Conservation (phyloP, 179 eudicot genomes). For the Heliamphora pulchella region DNA sequence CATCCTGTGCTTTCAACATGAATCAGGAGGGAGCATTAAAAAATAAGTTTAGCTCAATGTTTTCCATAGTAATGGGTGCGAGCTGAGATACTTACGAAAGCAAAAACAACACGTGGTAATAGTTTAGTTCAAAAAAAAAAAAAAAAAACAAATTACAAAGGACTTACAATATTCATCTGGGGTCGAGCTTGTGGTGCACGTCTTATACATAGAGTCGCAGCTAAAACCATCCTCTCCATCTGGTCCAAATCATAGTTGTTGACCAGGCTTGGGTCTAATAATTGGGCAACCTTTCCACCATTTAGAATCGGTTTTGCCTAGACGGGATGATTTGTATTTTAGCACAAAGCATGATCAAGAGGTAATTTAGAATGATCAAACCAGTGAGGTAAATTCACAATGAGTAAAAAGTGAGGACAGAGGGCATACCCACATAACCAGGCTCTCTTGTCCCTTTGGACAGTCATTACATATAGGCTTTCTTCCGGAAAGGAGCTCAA, state of each 20-base stretch:
- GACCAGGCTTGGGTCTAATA: constrained; percentile 62
- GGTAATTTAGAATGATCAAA: constrained; percentile 3
- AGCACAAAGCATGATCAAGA: constrained; percentile 3
- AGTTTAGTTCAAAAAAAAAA: background rate
- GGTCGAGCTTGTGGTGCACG: constrained; percentile 78
- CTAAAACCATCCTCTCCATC: constrained; percentile 79
- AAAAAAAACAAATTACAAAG: background rate
- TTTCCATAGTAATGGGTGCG: background rate
- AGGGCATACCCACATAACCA: constrained; percentile 81
- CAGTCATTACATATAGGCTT: constrained; percentile 61
- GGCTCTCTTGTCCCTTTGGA: constrained; percentile 77
- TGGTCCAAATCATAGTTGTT: constrained; percentile 43
- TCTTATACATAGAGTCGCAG: constrained; percentile 83
- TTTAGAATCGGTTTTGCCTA: constrained; percentile 79
- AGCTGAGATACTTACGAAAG: background rate
- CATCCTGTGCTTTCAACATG: background rate
- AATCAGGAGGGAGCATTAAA: background rate
- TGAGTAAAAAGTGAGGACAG: background rate
- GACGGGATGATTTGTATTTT: background rate
- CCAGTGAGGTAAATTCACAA: no score
- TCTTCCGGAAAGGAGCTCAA: constrained; percentile 89
- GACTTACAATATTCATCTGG: constrained; percentile 59
- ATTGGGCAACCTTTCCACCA: constrained; percentile 47
- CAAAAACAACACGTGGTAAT: background rate
- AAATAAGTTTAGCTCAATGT: constrained; percentile 8